These are phyloP conservation scores for Termitomyces sp. DNA, from an alignment of 768 basidiomycete species.

Conservation along the genomic window DNA sequence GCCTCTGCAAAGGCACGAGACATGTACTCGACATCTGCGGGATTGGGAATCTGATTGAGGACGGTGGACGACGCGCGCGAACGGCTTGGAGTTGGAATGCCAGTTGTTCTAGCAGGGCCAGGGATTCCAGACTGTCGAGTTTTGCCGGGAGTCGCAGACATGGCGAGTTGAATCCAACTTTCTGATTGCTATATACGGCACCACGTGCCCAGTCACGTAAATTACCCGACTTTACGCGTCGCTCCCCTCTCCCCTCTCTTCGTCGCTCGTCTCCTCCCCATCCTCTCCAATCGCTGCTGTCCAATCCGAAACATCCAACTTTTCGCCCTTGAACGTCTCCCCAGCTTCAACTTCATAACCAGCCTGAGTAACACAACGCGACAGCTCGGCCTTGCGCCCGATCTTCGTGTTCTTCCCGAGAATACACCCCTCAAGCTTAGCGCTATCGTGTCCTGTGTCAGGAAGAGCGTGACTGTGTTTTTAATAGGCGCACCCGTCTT, in stretches of 20 bases:
- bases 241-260: not conserved
- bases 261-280: constrained; percentile 1
- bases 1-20: constrained; percentile 78
- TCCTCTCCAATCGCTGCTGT: constrained; percentile 14
- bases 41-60: constrained; percentile 29
- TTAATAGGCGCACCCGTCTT: constrained; percentile 65
- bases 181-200: constrained; percentile 4
- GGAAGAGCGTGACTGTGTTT: not conserved
- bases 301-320: constrained; percentile 24
- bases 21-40: constrained; percentile 55
- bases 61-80: constrained; percentile 65
- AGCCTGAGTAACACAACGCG: constrained; percentile 70
- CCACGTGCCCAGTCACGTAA: constrained; percentile 15
- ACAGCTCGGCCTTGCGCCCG: constrained; percentile 66
- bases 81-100: constrained; percentile 72
- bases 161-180: constrained; percentile 11
- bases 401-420: constrained; percentile 74
- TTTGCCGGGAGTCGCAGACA: constrained; percentile 36
- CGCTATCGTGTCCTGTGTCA: constrained; percentile 38
- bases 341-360: constrained; percentile 70
- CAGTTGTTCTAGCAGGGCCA: constrained; percentile 36
- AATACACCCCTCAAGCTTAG: constrained; percentile 74
- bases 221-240: constrained; percentile 10
- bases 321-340: constrained; percentile 22
- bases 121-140: constrained; percentile 43